Evolutionary conservation across 495 filamentous ascomycete species (phyloP), one percentile per base, ranked within the genome.

Genomic region (Neohortaea acidophila): DNA sequence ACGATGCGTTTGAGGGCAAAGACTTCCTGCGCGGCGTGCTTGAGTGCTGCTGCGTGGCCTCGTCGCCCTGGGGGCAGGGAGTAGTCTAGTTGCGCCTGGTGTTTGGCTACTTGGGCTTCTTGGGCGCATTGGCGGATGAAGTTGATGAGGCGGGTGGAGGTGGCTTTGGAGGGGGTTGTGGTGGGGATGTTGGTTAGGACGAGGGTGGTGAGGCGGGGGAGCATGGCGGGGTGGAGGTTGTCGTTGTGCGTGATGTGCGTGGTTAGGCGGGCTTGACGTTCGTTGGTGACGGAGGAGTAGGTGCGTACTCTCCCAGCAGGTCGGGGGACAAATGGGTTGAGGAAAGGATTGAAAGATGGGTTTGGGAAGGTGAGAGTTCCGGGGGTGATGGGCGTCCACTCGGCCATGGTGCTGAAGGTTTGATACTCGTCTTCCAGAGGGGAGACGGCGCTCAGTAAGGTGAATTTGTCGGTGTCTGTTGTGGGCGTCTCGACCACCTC

Each of bases 101-200:
- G 55, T 8, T 54, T 61, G 19, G 73, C 72, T 6, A 77, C 60
- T 33, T 68, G 52, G 4, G 61, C 54, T 56, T 77, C 73, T 23
- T 70, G 62, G 20, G 72, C 74, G 45, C 73, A 77, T 19, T 70
- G 67, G 22, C 58, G 65, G 38, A 77, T 72, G 45, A 75, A 77
- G 14, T 62, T 53, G 8, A 62, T 64, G 13, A 79, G 52, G 8
- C 70, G 64, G 14, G 63, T 43, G 3, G 68, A 28, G 1, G 68
- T 56, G 4, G 62, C 53, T 21, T 57, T 58, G 5, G 56, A 52
- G 3, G 56, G 45, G 6, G 70, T 62, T 36, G 65, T 62, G 4
- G 65, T 64, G 2, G 74, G 74, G 12, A 79, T 67, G 52, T 74
- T 67, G 9, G 71, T 76, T 41, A 79, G 46, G 0, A 70, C 62